Percentiles rank a stretch among this genome's conserved stretches.
These are phyloP conservation scores for Schizophyllum amplum DNA, from an alignment of 1,284 basidiomycete genomes.

Conservation along the genomic window DNA sequence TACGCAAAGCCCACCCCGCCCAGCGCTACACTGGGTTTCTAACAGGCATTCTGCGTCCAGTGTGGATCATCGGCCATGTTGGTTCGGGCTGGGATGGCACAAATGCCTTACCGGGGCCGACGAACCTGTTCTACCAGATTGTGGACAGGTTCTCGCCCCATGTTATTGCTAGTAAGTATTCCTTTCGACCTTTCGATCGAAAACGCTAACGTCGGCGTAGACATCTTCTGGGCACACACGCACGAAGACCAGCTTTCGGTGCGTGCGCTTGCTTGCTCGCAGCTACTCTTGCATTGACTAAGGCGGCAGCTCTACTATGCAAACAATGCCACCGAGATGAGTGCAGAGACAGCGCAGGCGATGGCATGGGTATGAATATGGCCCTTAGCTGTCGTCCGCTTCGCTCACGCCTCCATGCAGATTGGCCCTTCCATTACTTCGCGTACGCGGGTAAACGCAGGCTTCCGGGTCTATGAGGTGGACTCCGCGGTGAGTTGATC, in stretches of 20 bases:
- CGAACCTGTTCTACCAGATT: slow-evolving; percentile 52
- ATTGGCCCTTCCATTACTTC: slow-evolving; percentile 71
- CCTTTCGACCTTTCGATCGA: slow-evolving; percentile 3
- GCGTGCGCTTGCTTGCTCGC: slow-evolving; percentile 14
- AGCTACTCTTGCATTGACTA: neutral
- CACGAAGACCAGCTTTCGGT: slow-evolving; percentile 78
- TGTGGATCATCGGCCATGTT: slow-evolving; percentile 79
- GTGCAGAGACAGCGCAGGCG: slow-evolving; percentile 46
- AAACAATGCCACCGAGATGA: slow-evolving; percentile 62
- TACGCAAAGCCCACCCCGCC: slow-evolving; percentile 18
- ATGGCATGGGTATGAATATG: slow-evolving; percentile 43
- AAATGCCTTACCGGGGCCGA: slow-evolving; percentile 30
- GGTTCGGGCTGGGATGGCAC: slow-evolving; percentile 70
- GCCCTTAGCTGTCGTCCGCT: neutral
- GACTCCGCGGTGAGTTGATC: slow-evolving; percentile 51
- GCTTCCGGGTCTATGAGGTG: slow-evolving; percentile 74
- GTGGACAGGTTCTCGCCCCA: slow-evolving; percentile 75
- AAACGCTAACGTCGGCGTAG: slow-evolving; percentile 22
- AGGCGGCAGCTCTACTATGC: slow-evolving; percentile 58
- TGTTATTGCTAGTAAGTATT: slow-evolving; percentile 62
- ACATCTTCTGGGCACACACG: slow-evolving; percentile 76
- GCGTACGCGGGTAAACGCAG: slow-evolving; percentile 67
- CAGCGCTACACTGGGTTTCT: neutral
- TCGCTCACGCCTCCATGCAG: slow-evolving; percentile 15
- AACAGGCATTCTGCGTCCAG: slow-evolving; percentile 26